Conservation (phyloP, 2,329 filamentous ascomycete genomes). For the Lecanoromycetidae sp. region DNA sequence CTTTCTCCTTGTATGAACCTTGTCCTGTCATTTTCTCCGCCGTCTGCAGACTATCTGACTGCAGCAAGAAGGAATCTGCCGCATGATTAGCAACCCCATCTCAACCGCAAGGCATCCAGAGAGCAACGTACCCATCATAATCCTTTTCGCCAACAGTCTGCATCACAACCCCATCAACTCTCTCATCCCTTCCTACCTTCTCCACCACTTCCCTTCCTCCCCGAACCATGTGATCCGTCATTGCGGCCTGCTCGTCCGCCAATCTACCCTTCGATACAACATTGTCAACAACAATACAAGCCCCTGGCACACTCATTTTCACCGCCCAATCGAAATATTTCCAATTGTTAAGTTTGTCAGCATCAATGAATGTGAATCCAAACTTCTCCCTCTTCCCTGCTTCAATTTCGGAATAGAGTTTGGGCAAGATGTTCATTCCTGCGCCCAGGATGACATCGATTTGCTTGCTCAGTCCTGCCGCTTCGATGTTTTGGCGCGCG, state of each 20-base stretch:
- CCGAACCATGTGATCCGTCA: constrained; percentile 22
- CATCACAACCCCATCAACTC: constrained; percentile 32
- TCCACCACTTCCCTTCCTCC: constrained; percentile 29
- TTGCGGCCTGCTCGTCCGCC: constrained; percentile 20
- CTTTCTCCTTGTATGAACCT: too few species aligned
- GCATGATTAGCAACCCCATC: too few species aligned
- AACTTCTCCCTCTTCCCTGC: constrained; percentile 31
- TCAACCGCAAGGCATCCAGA: too few species aligned
- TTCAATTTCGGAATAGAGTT: constrained; percentile 31
- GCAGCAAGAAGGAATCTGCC: too few species aligned
- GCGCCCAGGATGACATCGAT: constrained; percentile 37
- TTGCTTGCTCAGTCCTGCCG: constrained; percentile 30
- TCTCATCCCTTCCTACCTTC: constrained; percentile 31
- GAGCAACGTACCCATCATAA: constrained; percentile 39
- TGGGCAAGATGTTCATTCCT: constrained; percentile 33
- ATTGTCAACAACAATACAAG: constrained; percentile 40
- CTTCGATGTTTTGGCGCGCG: constrained; percentile 34
- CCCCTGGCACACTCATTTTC: constrained; percentile 30
- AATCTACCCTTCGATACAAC: constrained; percentile 34
- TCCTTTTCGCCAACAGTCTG: constrained; percentile 38
- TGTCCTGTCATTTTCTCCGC: too few species aligned
- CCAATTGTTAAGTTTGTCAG: constrained; percentile 39
- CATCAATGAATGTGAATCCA: constrained; percentile 44
- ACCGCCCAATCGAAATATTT: constrained; percentile 38
- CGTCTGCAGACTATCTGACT: too few species aligned